These are phyloP conservation scores for Aspergillus pseudotamarii DNA, from an alignment of 2,329 filamentous ascomycete genomes.

Conservation along the genomic window DNA sequence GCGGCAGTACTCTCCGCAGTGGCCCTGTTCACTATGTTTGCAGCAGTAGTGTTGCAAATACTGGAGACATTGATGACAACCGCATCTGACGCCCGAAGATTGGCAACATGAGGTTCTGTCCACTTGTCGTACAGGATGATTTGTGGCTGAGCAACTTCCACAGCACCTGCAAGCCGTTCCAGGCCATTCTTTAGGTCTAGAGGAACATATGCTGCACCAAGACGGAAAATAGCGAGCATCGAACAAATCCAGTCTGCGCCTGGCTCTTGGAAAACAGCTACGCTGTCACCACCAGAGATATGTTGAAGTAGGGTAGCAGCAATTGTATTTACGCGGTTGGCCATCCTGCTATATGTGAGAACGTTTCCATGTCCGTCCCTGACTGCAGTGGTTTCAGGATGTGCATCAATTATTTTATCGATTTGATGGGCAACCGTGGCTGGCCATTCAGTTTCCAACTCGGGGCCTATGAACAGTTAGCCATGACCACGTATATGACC, in stretches of 20 bases:
- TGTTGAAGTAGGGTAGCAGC: neutral
- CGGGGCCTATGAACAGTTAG: neutral
- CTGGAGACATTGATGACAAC: neutral
- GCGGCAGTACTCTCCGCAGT: neutral
- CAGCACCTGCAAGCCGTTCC: neutral
- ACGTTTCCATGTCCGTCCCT: neutral
- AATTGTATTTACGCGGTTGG: neutral
- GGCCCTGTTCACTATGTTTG: neutral
- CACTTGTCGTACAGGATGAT: neutral
- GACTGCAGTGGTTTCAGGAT: neutral
- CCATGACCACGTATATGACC: neutral
- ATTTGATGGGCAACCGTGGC: neutral
- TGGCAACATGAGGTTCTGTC: neutral
- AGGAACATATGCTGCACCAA: conserved; percentile 12
- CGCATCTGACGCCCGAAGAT: neutral
- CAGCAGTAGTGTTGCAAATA: neutral
- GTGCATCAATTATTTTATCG: neutral
- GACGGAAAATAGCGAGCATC: conserved; percentile 13
- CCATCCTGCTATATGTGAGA: neutral
- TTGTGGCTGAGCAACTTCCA: neutral
- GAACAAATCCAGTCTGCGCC: conserved; percentile 2
- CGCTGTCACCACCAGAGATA: neutral
- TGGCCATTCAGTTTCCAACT: neutral
- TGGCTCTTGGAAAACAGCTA: neutral
- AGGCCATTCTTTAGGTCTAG: neutral